Percentiles rank a stretch among this genome's conserved stretches.
Conservation (phyloP, 805 yeast species). For the Jamesozyma piceae region DNA sequence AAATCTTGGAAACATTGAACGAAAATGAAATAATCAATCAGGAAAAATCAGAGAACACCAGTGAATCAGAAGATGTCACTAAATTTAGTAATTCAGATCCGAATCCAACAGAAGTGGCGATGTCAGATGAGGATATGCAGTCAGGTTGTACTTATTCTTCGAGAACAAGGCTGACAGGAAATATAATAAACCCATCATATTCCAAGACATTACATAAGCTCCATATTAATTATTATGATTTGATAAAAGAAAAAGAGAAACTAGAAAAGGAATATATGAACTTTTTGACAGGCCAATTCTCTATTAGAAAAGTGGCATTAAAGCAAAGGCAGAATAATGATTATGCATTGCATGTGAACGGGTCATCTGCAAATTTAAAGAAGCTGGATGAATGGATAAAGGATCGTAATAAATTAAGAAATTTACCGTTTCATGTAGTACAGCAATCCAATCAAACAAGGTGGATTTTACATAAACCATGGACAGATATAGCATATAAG, state of each 20-base stretch:
- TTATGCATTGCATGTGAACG: conserved; percentile 42
- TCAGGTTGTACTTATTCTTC: background rate
- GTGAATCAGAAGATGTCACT: background rate
- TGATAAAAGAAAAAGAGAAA: conserved; percentile 21
- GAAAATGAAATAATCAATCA: conserved; percentile 27
- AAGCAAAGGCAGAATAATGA: conserved; percentile 37
- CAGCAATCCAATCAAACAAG: conserved; percentile 36
- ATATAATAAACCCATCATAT: conserved; percentile 31
- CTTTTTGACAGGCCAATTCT: conserved; percentile 19
- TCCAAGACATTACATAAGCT: conserved; percentile 25
- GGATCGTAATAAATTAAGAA: conserved; percentile 3
- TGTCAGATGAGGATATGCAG: background rate
- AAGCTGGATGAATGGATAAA: conserved; percentile 16
- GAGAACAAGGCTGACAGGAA: background rate
- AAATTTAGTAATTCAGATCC: background rate
- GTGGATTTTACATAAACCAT: conserved; percentile 39
- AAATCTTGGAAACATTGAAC: conserved; percentile 36
- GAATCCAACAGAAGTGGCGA: background rate
- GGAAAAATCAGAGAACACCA: background rate
- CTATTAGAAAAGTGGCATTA: conserved; percentile 28
- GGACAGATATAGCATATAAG: conserved; percentile 43
- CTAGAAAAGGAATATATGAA: conserved; percentile 27
- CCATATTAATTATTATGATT: conserved; percentile 30
- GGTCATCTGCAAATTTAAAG: conserved; percentile 26
- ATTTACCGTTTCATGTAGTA: conserved; percentile 23